Conservation (phyloP, 1,284 basidiomycete genomes). For the Athelia sp. region DNA sequence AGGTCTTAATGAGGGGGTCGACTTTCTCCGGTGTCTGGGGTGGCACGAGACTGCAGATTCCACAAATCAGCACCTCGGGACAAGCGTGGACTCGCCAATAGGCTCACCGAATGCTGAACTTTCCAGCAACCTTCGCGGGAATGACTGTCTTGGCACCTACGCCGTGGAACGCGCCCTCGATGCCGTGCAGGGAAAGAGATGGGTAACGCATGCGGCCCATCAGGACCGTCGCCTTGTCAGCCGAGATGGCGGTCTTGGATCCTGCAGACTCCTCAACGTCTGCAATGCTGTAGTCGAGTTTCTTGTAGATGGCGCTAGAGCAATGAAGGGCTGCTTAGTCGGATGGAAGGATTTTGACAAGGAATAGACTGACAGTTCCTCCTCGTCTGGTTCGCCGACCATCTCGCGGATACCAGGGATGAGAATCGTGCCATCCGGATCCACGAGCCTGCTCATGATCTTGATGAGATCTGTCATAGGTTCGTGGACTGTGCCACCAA, state of each 20-base stretch:
- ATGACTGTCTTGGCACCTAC: conserved; percentile 94
- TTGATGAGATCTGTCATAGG: conserved; percentile 80
- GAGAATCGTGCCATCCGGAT: conserved; percentile 79
- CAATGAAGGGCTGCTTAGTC: background rate
- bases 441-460: conserved; percentile 86
- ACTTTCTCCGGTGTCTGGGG: conserved; percentile 81
- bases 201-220: conserved; percentile 92
- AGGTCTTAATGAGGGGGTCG: conserved; percentile 66
- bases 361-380: conserved; percentile 56
- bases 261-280: conserved; percentile 86
- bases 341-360: conserved; percentile 1
- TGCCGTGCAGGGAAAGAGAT: conserved; percentile 90
- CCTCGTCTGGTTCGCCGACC: conserved; percentile 71
- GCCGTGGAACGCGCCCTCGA: conserved; percentile 94
- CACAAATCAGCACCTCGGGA: background rate
- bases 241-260: conserved; percentile 69
- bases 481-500: conserved; percentile 86
- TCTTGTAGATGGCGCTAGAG: conserved; percentile 59
- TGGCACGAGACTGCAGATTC: conserved; percentile 64
- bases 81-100: background rate
- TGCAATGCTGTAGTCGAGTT: conserved; percentile 67
- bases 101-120: conserved; percentile 86
- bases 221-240: conserved; percentile 80
- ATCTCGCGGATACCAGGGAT: conserved; percentile 91
- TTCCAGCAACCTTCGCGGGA: conserved; percentile 84